These are phyloP conservation scores for Petrea volubilis DNA, from an alignment of 257 asterid species.

Conservation along the genomic window DNA sequence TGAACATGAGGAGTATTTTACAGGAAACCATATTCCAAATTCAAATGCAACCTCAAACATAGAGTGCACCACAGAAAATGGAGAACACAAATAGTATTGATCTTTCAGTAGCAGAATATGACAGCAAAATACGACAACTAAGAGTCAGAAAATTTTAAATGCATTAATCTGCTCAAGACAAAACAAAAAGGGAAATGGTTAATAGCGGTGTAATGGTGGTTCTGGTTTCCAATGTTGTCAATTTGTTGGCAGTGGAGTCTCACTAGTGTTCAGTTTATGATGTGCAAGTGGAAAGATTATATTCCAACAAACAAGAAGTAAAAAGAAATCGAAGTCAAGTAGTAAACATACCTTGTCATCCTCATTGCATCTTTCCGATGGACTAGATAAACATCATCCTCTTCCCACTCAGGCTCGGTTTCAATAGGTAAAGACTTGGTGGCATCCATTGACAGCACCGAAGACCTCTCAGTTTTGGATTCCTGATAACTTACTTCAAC, in stretches of 20 bases:
- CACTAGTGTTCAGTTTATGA: not conserved
- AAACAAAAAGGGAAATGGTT: not conserved
- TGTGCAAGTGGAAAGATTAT: not conserved
- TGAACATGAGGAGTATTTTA: not conserved
- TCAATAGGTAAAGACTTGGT: constrained; percentile 46
- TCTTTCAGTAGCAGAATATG: constrained; percentile 14
- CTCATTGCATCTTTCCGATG: constrained; percentile 77
- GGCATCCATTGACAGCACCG: constrained; percentile 20
- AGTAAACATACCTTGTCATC: constrained; percentile 58
- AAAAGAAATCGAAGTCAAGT: constrained; percentile 5
- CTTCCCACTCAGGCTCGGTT: constrained; percentile 85
- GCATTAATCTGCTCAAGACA: not conserved
- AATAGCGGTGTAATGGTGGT: not conserved
- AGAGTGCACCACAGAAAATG: not conserved
- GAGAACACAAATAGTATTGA: not conserved
- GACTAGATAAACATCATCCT: constrained; percentile 71
- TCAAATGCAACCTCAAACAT: not conserved
- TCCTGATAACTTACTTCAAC: constrained; percentile 4
- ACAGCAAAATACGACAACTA: not conserved
- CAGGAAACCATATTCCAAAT: not conserved
- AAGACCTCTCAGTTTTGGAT: constrained; percentile 22
- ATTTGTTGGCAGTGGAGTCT: not conserved
- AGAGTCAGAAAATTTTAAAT: not conserved
- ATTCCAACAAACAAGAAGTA: not conserved
- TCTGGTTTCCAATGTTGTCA: not conserved